Percentiles rank a stretch among this genome's conserved stretches.
Evolutionary conservation across 495 filamentous ascomycete species (phyloP).

Genomic region (Aspergillus mulundensis): DNA sequence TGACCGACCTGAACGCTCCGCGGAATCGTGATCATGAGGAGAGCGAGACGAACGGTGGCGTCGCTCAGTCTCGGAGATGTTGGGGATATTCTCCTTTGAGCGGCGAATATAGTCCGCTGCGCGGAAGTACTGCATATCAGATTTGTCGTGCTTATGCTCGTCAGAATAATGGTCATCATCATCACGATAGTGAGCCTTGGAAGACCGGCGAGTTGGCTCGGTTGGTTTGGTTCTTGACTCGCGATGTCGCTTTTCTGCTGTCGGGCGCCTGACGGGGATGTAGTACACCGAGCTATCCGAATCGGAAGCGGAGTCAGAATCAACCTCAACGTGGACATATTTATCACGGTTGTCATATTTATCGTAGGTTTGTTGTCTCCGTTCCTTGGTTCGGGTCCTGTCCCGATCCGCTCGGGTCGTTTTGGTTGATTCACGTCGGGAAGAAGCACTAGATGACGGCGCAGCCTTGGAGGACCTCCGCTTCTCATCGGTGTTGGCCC

Average conservation of each 20-base stretch:
- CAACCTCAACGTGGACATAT: conserved; percentile 30
- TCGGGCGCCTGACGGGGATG: conserved; percentile 21
- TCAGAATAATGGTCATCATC: conserved; percentile 30
- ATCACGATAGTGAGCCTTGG: conserved; percentile 16
- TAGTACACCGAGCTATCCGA: conserved; percentile 28
- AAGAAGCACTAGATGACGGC: conserved; percentile 25
- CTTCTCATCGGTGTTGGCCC: conserved; percentile 30
- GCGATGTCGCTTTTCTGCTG: conserved; percentile 10
- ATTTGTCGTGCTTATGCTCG: conserved; percentile 25
- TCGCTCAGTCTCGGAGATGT: conserved; percentile 21
- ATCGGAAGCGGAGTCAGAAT: conserved; percentile 22
- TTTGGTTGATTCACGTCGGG: conserved; percentile 29
- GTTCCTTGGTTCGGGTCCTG: conserved; percentile 51
- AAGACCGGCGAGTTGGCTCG: conserved; percentile 18
- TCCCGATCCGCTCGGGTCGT: conserved; percentile 31
- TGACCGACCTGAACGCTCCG: conserved; percentile 31
- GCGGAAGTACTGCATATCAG: conserved; percentile 18
- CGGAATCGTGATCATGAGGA: conserved; percentile 32
- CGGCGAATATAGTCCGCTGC: conserved; percentile 40
- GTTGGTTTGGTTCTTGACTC: conserved; percentile 12
- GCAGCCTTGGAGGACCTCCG: conserved; percentile 30
- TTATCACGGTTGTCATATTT: conserved; percentile 44
- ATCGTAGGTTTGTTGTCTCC: conserved; percentile 42
- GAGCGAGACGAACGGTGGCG: conserved; percentile 28
- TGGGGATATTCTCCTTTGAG: conserved; percentile 23